Evolutionary conservation across 257 asterid species (phyloP).

Genomic region (Jaltomata sinuosa): DNA sequence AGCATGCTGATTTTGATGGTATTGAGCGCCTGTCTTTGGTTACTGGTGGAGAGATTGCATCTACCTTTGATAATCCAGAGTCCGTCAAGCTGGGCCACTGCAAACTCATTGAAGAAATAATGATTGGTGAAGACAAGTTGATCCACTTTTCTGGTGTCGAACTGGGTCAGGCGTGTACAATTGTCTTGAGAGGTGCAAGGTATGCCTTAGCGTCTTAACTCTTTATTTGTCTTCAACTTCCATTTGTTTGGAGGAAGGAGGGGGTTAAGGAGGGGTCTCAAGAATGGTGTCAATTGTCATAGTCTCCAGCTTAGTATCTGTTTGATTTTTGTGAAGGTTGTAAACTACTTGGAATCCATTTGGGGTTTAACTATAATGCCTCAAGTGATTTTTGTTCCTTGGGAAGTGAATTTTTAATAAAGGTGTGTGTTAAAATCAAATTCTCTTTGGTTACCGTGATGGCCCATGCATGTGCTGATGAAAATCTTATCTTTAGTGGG

Average conservation of each 20-base stretch:
- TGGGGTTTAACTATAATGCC: background rate
- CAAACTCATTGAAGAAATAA: conserved; percentile 84
- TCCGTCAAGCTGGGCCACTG: conserved; percentile 89
- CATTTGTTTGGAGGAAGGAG: background rate
- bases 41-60: conserved; percentile 92
- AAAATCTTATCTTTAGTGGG: background rate
- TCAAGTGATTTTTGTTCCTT: background rate
- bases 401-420: background rate
- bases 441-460: background rate
- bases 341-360: background rate
- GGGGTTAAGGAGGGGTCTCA: background rate
- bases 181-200: conserved; percentile 94
- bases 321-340: background rate
- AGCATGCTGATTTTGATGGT: conserved; percentile 98
- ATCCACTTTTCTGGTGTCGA: conserved; percentile 94
- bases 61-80: conserved; percentile 93
- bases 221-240: background rate
- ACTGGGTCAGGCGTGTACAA: conserved; percentile 95
- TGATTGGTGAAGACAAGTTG: conserved; percentile 94
- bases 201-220: conserved; percentile 5
- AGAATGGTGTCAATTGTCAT: background rate
- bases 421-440: background rate
- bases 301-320: background rate
- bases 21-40: conserved; percentile 88
- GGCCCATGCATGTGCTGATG: background rate